Conservation (phyloP, 441 rosid genomes). For the Arabidopsis hybrid region DNA sequence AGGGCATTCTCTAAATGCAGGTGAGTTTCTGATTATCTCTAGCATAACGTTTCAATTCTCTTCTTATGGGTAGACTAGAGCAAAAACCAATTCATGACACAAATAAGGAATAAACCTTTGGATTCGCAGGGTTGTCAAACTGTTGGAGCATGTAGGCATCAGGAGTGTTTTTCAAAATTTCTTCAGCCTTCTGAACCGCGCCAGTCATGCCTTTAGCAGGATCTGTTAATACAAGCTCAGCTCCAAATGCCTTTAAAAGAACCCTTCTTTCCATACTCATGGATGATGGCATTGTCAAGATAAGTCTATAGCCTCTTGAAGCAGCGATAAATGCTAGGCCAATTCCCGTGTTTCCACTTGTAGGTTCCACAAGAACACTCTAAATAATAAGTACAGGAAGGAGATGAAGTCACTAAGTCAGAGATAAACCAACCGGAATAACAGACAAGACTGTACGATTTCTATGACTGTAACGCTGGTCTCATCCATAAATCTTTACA, state of each 20-base stretch:
- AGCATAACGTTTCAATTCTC: neutral
- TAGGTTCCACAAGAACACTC: constrained; percentile 94
- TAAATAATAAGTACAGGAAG: constrained; percentile 27
- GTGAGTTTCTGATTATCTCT: neutral
- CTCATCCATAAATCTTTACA: neutral
- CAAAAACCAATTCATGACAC: constrained; percentile 2
- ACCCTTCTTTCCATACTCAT: constrained; percentile 99
- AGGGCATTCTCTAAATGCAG: neutral
- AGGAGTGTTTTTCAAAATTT: constrained; percentile 75
- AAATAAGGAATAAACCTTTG: constrained; percentile 60
- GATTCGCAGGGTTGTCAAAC: constrained; percentile 96
- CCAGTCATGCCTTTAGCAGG: constrained; percentile 96
- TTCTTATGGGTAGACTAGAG: constrained; percentile 10
- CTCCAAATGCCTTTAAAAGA: constrained; percentile 93
- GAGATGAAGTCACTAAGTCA: constrained; percentile 32
- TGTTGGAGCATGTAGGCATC: constrained; percentile 93
- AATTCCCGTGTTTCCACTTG: constrained; percentile 97
- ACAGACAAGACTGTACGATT: neutral
- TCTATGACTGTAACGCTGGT: neutral
- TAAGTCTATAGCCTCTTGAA: constrained; percentile 84
- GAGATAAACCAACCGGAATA: neutral
- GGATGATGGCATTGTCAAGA: constrained; percentile 95
- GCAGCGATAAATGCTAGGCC: constrained; percentile 97
- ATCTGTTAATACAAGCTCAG: constrained; percentile 91
- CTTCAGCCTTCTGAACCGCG: constrained; percentile 93